These are phyloP conservation scores for Pichia sp. DNA, from an alignment of 1,139 yeast genomes.

Conservation along the genomic window DNA sequence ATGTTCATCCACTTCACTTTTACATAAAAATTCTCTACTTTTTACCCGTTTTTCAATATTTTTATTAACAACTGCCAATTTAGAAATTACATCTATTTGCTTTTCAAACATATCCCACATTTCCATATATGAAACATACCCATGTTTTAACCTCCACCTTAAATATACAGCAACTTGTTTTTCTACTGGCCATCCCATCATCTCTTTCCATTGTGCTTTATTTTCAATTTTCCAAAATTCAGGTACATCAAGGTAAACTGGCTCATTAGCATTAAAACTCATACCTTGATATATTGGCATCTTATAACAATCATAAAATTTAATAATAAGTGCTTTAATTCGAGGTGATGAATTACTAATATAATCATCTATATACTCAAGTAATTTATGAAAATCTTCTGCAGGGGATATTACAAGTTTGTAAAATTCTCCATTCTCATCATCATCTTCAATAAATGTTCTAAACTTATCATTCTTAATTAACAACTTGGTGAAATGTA, in stretches of 20 bases:
- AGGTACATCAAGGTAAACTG: conserved; percentile 18
- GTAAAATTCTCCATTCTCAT: background rate
- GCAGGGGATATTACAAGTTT: conserved; percentile 9
- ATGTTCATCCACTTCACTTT: conserved; percentile 14
- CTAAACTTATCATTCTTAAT: conserved; percentile 1
- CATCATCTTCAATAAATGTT: conserved; percentile 8
- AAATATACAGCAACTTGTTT: conserved; percentile 19
- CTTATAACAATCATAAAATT: conserved; percentile 1
- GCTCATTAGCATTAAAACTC: conserved; percentile 1
- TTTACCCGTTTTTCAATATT: conserved; percentile 16
- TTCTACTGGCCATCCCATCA: conserved; percentile 14
- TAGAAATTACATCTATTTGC: conserved; percentile 16
- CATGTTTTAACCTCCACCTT: conserved; percentile 14
- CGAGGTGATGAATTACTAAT: conserved; percentile 12
- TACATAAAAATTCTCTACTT: conserved; percentile 16
- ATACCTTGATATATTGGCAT: background rate
- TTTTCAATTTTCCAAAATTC: conserved; percentile 19
- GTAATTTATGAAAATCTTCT: conserved; percentile 7
- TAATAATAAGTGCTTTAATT: conserved; percentile 9
- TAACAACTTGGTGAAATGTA: conserved; percentile 1
- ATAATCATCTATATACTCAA: conserved; percentile 6
- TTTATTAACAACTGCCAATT: conserved; percentile 10
- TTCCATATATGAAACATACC: conserved; percentile 5
- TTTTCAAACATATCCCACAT: conserved; percentile 7
- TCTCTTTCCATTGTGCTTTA: conserved; percentile 21